Evolutionary conservation across 2,329 filamentous ascomycete species (phyloP).

Genomic region (Lecanicillium sp.): DNA sequence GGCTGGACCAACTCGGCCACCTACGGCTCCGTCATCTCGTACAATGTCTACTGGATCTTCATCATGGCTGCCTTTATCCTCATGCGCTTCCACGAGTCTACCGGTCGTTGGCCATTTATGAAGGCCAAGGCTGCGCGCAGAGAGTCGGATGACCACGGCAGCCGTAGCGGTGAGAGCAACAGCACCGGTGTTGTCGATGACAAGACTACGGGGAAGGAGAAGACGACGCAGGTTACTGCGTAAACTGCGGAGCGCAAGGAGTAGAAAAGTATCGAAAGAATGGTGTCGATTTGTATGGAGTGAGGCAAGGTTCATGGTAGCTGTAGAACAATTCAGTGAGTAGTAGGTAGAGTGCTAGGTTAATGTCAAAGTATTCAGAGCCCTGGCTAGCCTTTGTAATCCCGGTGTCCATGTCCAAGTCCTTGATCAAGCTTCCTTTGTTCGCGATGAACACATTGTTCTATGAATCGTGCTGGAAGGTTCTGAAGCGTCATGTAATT

Average conservation of each 20-base stretch:
- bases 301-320: too few relatives aligned
- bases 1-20: slow-evolving; percentile 88
- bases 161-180: slow-evolving; percentile 19
- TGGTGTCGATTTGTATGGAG: too few relatives aligned
- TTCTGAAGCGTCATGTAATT: not conserved
- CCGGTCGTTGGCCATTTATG: slow-evolving; percentile 40
- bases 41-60: slow-evolving; percentile 80
- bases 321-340: too few relatives aligned
- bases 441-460: not conserved
- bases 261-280: too few relatives aligned
- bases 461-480: not conserved
- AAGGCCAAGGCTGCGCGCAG: slow-evolving; percentile 21
- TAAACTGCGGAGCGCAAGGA: not conserved
- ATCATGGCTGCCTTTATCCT: slow-evolving; percentile 62
- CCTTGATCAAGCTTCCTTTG: not conserved
- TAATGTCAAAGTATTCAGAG: too few relatives aligned
- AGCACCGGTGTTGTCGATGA: slow-evolving; percentile 14
- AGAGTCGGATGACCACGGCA: slow-evolving; percentile 10
- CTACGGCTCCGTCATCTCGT: slow-evolving; percentile 78
- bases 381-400: not conserved
- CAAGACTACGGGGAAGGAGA: slow-evolving; percentile 18
- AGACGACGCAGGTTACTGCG: slow-evolving; percentile 13
- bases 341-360: too few relatives aligned
- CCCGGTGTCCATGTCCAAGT: not conserved
- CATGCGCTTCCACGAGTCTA: slow-evolving; percentile 59